Evolutionary conservation across 768 basidiomycete genomes (phyloP).

Genomic region (Kwoniella dejecticola): DNA sequence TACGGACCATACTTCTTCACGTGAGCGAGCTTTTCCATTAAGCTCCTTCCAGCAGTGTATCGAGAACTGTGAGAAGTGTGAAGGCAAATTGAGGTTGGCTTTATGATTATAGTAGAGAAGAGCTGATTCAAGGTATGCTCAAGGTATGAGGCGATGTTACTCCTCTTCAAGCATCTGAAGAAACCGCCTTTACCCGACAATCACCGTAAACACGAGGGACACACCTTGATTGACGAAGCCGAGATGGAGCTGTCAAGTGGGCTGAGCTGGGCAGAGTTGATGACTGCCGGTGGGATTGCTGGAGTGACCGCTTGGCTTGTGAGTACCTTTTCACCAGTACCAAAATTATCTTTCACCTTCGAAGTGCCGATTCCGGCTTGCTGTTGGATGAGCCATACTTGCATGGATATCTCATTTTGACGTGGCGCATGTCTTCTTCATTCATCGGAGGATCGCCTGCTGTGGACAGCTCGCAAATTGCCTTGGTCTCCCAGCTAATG

Average conservation of each 20-base stretch:
- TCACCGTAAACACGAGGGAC: constrained; percentile 57
- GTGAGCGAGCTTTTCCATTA: constrained; percentile 58
- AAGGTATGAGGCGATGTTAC: constrained; percentile 55
- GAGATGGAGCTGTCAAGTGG: constrained; percentile 55
- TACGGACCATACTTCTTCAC: constrained; percentile 85
- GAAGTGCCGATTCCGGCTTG: no score
- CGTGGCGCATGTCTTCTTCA: no score
- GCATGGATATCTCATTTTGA: no score
- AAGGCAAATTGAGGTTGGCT: background rate
- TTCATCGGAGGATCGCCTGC: background rate
- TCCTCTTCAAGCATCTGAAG: constrained; percentile 48
- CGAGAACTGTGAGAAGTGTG: no score
- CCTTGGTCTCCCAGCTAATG: no score
- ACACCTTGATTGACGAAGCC: constrained; percentile 58
- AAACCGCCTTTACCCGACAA: constrained; percentile 20
- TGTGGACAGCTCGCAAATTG: background rate
- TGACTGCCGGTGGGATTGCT: constrained; percentile 74
- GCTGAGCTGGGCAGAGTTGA: constrained; percentile 63
- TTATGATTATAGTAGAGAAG: no score
- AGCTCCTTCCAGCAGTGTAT: background rate
- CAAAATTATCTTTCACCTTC: no score
- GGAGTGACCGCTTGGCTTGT: constrained; percentile 74
- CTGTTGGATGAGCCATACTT: no score
- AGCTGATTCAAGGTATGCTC: no score
- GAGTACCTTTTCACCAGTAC: constrained; percentile 18